Conservation (phyloP, 225 moss, liverwort and hornwort genomes). For the Climacium dendroides region DNA sequence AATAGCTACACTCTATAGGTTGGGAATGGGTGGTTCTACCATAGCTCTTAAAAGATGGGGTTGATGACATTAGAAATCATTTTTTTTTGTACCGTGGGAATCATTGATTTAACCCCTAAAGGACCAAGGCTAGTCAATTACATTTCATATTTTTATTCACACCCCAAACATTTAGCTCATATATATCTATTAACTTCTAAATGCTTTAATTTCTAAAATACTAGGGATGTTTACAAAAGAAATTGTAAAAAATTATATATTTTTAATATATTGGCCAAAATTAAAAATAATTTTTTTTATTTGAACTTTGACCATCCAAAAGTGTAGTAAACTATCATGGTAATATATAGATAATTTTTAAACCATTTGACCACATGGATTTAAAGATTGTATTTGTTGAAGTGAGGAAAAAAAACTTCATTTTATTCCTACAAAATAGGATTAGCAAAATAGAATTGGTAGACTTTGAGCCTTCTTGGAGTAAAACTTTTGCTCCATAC, state of each 20-base stretch:
- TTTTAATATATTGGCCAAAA: background rate
- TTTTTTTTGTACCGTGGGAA: too few species aligned
- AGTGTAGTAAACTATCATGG: background rate
- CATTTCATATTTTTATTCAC: background rate
- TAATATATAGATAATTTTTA: accelerated
- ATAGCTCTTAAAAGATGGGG: too few species aligned
- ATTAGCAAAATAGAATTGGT: accelerated
- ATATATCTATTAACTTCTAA: background rate
- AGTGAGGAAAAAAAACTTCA: background rate
- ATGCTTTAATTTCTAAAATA: accelerated
- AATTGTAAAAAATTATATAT: background rate
- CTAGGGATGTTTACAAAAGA: accelerated
- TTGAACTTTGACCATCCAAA: accelerated
- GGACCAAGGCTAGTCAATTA: too few species aligned
- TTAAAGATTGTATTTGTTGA: background rate
- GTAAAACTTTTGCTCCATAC: accelerated
- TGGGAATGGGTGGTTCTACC: too few species aligned
- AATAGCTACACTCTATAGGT: too few species aligned
- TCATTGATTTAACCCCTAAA: too few species aligned
- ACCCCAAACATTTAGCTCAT: background rate
- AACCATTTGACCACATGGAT: accelerated
- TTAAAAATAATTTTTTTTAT: background rate
- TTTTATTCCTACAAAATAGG: accelerated
- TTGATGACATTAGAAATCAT: too few species aligned
- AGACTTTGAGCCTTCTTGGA: background rate